Evolutionary conservation across 2,329 filamentous ascomycete species (phyloP).

Genomic region (Pseudocercospora crystallina): DNA sequence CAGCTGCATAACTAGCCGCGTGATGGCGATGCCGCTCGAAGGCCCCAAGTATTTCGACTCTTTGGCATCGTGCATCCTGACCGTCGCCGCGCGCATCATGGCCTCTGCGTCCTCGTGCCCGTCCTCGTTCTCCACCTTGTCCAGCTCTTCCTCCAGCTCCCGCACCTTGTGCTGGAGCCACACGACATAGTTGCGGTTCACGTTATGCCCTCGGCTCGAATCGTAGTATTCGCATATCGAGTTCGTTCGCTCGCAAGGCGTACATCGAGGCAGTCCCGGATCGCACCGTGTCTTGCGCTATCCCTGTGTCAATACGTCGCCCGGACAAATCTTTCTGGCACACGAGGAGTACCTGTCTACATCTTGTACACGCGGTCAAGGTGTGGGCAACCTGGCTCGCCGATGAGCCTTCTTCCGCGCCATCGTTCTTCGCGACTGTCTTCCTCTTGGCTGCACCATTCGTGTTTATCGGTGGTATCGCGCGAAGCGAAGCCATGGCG

Average conservation of each 20-base stretch:
- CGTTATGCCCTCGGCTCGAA: constrained; percentile 78
- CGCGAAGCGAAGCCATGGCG: constrained; percentile 8
- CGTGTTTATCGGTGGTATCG: constrained; percentile 14
- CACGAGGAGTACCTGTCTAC: constrained; percentile 63
- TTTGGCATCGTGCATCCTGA: constrained; percentile 80
- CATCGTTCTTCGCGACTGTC: constrained; percentile 31
- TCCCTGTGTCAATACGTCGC: constrained; percentile 14
- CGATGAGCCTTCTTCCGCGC: constrained; percentile 38
- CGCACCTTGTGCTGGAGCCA: constrained; percentile 85
- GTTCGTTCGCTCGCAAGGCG: constrained; percentile 88
- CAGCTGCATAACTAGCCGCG: constrained; percentile 90
- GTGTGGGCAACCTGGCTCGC: constrained; percentile 70
- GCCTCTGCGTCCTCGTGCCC: constrained; percentile 72
- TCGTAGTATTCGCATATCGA: constrained; percentile 95
- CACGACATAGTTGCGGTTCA: constrained; percentile 89
- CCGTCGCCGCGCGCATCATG: constrained; percentile 81
- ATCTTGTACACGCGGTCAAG: constrained; percentile 76
- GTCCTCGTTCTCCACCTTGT: constrained; percentile 75
- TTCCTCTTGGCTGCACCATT: constrained; percentile 12
- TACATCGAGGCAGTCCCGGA: constrained; percentile 83
- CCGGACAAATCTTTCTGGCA: not conserved
- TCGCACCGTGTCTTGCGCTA: constrained; percentile 97
- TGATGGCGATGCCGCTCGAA: constrained; percentile 94
- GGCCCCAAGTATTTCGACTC: constrained; percentile 89
- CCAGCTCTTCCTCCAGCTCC: constrained; percentile 77